These are phyloP conservation scores for Phialemonium atrogriseum DNA, from an alignment of 2,329 filamentous ascomycete genomes.

Conservation along the genomic window DNA sequence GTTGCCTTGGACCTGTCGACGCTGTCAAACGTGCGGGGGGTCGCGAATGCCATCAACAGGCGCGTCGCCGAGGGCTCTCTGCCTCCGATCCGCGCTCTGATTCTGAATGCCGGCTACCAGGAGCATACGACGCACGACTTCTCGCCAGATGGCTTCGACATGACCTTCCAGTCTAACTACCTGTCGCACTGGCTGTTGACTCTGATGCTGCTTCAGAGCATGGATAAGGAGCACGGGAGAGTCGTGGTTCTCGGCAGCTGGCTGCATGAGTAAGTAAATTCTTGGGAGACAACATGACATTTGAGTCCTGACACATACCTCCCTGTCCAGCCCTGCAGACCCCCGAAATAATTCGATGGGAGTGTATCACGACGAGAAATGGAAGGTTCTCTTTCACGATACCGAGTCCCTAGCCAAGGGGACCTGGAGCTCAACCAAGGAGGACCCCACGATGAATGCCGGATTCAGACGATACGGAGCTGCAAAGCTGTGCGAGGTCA, in stretches of 20 bases:
- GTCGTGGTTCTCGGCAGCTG: slow-evolving; percentile 23
- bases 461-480: slow-evolving; percentile 24
- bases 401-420: slow-evolving; percentile 17
- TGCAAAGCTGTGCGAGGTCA: slow-evolving; percentile 21
- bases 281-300: slow-evolving; percentile 1
- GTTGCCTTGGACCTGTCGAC: slow-evolving; percentile 10
- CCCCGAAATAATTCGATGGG: no score
- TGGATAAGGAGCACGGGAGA: slow-evolving; percentile 21
- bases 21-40: slow-evolving; percentile 9
- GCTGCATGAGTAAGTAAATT: slow-evolving; percentile 21
- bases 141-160: slow-evolving; percentile 23
- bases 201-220: slow-evolving; percentile 21
- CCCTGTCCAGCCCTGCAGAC: no score
- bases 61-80: slow-evolving; percentile 12
- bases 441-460: slow-evolving; percentile 12
- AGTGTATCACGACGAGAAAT: slow-evolving; percentile 14
- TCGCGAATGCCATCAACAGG: slow-evolving; percentile 10
- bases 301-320: no score
- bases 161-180: slow-evolving; percentile 22
- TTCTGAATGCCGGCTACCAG: slow-evolving; percentile 17
- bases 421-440: slow-evolving; percentile 14
- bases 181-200: slow-evolving; percentile 23
- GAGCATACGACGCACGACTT: slow-evolving; percentile 16
- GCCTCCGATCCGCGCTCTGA: slow-evolving; percentile 18
- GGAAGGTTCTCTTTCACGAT: slow-evolving; percentile 15